Base-by-base conservation (phyloP, 2,329 filamentous ascomycete species). In the Fusarium cicatricum region DNA sequence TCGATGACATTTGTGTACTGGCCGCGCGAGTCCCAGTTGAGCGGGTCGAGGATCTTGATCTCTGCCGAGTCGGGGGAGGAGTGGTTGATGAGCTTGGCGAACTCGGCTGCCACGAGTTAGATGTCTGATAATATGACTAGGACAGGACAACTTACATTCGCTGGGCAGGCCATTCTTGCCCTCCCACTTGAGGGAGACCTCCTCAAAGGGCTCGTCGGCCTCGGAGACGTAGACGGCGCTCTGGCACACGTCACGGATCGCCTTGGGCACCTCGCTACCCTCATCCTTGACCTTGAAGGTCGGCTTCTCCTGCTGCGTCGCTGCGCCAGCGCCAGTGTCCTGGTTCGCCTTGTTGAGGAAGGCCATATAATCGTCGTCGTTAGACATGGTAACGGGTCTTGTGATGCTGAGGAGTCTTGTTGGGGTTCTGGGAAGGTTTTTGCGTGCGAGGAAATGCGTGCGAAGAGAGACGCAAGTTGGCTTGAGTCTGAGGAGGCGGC, bases 261-360 rank as follows among this genome's bases (percentile, higher is more conserved):
- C 75, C 43, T 78, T 74, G 7, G 92, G 91, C 47, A 92, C 82
- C 55, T 81, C 74, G 45, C 82, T 80, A 60, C 82, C 80, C 57
- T 79, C 67, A 65, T 86, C 83, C 39, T 75, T 75, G 23, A 81
- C 71, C 74, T 83, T 85, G 69, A 86, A 81, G 47, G 75, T 73
- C n/a, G 59, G 36, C 21, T 60, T 59, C 15, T 49, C 47, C 16
- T 68, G 62, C 53, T 66, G 63, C 11, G 57, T 48, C 10, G 65
- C 14, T 9, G 53, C 58, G n/a, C 54, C 45, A 59, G 60, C 55
- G 10, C 71, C 55, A 51, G 90, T 88, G 71, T 92, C 88, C 69
- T 87, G 80, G 77, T 96, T 96, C 48, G 92, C 91, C 79, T 95
- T 95, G 72, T 95, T 84, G 52, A 97, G 81, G 72, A 97, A 97